phyloP scores from a whole-genome alignment of 2,329 filamentous ascomycete species.

The Hyphodiscus sp. region DNA sequence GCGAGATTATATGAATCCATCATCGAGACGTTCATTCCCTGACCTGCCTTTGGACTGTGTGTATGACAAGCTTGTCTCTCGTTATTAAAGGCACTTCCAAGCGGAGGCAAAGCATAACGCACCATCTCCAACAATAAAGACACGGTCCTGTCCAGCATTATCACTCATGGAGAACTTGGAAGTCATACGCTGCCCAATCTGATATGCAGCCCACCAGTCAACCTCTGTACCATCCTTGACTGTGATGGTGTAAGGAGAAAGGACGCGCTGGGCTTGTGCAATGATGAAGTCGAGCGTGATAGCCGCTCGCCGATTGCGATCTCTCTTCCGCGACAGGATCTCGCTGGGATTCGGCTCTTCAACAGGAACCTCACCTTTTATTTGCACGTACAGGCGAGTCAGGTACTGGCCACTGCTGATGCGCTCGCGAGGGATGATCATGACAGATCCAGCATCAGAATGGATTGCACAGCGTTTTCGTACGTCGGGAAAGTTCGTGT shows the following conservation, averaged over 20 bases:
- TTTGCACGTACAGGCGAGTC: constrained; percentile 56
- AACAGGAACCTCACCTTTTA: constrained; percentile 41
- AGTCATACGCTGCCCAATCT: constrained; percentile 52
- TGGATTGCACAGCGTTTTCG: constrained; percentile 50
- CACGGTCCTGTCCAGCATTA: too few relatives aligned
- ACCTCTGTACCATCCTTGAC: constrained; percentile 62
- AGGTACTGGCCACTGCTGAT: constrained; percentile 31
- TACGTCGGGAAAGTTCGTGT: constrained; percentile 49
- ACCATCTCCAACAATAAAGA: constrained; percentile 49
- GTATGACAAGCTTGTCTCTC: constrained; percentile 50
- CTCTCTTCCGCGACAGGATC: constrained; percentile 26
- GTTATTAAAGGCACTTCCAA: too few relatives aligned
- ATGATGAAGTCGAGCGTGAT: constrained; percentile 61
- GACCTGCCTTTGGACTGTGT: constrained; percentile 56
- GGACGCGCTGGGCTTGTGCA: constrained; percentile 53
- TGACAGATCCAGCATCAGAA: constrained; percentile 45
- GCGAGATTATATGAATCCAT: constrained; percentile 57
- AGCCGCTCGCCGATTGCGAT: constrained; percentile 17
- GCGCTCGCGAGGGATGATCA: constrained; percentile 42
- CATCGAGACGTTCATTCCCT: constrained; percentile 50
- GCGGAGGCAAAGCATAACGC: too few relatives aligned
- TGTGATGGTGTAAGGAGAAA: constrained; percentile 50
- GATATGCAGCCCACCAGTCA: constrained; percentile 56
- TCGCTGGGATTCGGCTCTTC: too few relatives aligned
- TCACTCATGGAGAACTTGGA: constrained; percentile 37